phyloP scores from a whole-genome alignment of 140 eudicot species.

The Anethum foeniculum region DNA sequence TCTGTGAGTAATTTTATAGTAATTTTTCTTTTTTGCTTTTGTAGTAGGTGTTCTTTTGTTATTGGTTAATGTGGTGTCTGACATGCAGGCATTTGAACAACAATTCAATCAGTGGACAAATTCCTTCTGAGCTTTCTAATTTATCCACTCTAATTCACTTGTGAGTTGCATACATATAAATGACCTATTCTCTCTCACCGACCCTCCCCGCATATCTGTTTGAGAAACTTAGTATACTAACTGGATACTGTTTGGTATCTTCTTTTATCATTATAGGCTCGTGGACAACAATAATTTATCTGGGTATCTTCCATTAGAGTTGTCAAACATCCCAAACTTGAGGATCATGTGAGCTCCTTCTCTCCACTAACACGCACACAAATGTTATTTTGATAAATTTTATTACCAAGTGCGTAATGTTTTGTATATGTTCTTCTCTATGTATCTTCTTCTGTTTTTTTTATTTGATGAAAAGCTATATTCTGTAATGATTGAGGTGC shows the following conservation, averaged over 20 bases:
- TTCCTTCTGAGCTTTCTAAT: constrained; percentile 59
- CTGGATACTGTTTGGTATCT: neutral
- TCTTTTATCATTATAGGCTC: constrained; percentile 44
- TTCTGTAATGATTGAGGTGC: neutral
- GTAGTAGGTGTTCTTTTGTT: neutral
- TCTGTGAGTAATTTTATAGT: constrained; percentile 42
- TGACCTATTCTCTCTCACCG: neutral
- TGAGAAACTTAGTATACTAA: neutral
- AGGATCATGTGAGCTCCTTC: constrained; percentile 47
- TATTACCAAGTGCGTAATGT: neutral
- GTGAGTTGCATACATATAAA: constrained; percentile 36
- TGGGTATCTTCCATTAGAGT: constrained; percentile 75
- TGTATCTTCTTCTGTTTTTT: neutral
- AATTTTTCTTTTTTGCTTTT: neutral
- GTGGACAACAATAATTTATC: constrained; percentile 75
- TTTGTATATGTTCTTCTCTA: neutral
- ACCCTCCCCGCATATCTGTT: neutral
- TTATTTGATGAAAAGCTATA: neutral
- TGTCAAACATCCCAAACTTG: constrained; percentile 36
- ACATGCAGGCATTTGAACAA: constrained; percentile 85
- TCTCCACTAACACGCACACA: neutral
- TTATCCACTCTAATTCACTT: constrained; percentile 54
- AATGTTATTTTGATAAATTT: neutral
- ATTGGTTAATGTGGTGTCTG: constrained; percentile 9
- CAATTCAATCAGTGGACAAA: constrained; percentile 75